A percentile compares a stretch with the other conserved stretches of the same genome.
Evolutionary conservation across 768 basidiomycete genomes (phyloP).

Genomic region (Megacollybia marginata): DNA sequence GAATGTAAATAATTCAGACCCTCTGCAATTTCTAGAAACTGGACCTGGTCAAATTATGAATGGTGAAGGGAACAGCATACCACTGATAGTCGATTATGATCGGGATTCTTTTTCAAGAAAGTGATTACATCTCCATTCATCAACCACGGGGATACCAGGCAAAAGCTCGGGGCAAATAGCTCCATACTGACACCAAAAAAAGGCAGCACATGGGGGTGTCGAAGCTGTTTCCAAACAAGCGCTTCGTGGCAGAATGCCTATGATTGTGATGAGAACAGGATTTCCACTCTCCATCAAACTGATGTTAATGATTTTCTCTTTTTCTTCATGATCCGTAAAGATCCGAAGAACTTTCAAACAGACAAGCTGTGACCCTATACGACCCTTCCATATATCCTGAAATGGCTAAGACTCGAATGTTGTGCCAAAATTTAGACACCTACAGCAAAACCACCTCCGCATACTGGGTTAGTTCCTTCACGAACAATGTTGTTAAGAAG

Average conservation of each 20-base stretch:
- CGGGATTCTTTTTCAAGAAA: background rate
- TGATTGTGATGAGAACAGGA: background rate
- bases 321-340: background rate
- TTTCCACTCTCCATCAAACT: background rate
- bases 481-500: background rate
- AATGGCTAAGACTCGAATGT: background rate
- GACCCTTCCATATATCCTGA: constrained; percentile 2
- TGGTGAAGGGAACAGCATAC: background rate
- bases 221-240: background rate
- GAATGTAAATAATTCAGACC: constrained; percentile 6
- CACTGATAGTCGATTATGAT: background rate
- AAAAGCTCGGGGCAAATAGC: background rate
- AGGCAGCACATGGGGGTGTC: background rate
- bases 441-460: background rate
- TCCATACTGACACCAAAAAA: background rate
- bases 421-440: background rate
- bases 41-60: background rate
- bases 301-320: background rate
- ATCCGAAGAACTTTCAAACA: background rate
- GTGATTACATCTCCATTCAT: background rate
- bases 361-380: background rate
- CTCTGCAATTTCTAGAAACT: constrained; percentile 4
- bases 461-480: background rate
- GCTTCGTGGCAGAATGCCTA: background rate
- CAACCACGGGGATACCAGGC: constrained; percentile 1